A percentile compares a stretch with the other conserved stretches of the same genome.
These are phyloP conservation scores for Didymella exigua DNA, from an alignment of 2,329 filamentous ascomycete genomes.

Conservation along the genomic window DNA sequence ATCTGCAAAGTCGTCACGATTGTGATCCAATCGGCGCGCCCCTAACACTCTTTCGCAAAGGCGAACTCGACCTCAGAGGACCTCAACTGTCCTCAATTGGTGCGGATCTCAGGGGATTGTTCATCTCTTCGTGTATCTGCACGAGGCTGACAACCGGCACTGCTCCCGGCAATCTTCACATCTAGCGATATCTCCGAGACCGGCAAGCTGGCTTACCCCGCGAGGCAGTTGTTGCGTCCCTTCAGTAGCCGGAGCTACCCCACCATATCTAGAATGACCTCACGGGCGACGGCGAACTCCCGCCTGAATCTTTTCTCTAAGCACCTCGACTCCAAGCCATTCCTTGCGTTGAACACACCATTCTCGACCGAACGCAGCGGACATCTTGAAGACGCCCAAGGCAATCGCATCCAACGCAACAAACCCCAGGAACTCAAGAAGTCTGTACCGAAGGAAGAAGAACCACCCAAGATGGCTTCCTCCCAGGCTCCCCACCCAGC, in stretches of 20 bases:
- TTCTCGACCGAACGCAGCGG: conserved; percentile 65
- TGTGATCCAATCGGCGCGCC: not conserved
- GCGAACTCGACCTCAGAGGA: not conserved
- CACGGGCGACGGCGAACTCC: conserved; percentile 53
- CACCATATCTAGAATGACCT: conserved; percentile 36
- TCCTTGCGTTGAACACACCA: conserved; percentile 66
- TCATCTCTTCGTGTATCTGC: not conserved
- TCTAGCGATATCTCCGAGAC: conserved; percentile 29
- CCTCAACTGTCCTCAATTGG: conserved; percentile 1
- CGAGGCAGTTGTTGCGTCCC: conserved; percentile 20
- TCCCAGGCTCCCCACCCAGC: conserved; percentile 67
- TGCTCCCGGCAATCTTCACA: conserved; percentile 10
- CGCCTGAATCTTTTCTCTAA: conserved; percentile 65
- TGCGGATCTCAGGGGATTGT: not conserved
- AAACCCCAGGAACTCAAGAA: conserved; percentile 17
- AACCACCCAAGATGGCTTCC: conserved; percentile 55
- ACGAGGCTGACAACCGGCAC: conserved; percentile 16
- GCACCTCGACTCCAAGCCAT: conserved; percentile 62
- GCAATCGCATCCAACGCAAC: conserved; percentile 35
- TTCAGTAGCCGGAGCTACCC: conserved; percentile 35
- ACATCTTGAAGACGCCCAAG: conserved; percentile 60
- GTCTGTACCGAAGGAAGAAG: conserved; percentile 15
- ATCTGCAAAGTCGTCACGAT: not conserved
- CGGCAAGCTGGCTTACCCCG: conserved; percentile 45
- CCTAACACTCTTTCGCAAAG: not conserved